Conservation (phyloP, 257 asterid species). For the Apocynum venetum region DNA sequence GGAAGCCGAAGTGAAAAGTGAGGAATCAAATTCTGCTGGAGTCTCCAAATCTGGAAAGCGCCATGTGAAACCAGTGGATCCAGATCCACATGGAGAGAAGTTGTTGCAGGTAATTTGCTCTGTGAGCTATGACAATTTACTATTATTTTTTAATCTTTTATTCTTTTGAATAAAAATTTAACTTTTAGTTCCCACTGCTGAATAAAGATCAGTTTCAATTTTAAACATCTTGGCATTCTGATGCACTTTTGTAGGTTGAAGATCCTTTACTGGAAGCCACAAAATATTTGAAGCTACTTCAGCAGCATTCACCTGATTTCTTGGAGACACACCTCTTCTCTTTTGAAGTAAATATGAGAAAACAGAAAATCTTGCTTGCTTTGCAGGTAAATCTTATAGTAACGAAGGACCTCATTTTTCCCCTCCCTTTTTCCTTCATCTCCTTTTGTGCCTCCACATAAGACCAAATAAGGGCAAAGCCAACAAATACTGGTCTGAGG, state of each 20-base stretch:
- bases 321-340: conserved; percentile 83
- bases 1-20: conserved; percentile 88
- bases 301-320: conserved; percentile 78
- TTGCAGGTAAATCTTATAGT: conserved; percentile 53
- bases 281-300: conserved; percentile 88
- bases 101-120: conserved; percentile 54
- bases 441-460: neutral
- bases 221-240: conserved; percentile 11
- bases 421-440: neutral
- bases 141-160: conserved; percentile 1
- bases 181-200: neutral
- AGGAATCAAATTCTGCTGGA: conserved; percentile 59
- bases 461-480: neutral
- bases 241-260: conserved; percentile 61
- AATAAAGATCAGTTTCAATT: neutral
- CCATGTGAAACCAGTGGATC: conserved; percentile 74
- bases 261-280: conserved; percentile 91
- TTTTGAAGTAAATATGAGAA: conserved; percentile 91
- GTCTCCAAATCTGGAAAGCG: conserved; percentile 80
- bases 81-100: conserved; percentile 91
- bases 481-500: neutral
- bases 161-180: neutral
- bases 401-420: neutral
- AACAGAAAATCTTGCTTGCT: conserved; percentile 71
- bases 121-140: conserved; percentile 8